phyloP scores from a whole-genome alignment of 2,329 filamentous ascomycete genomes.

The Aspergillus novoparasiticus region DNA sequence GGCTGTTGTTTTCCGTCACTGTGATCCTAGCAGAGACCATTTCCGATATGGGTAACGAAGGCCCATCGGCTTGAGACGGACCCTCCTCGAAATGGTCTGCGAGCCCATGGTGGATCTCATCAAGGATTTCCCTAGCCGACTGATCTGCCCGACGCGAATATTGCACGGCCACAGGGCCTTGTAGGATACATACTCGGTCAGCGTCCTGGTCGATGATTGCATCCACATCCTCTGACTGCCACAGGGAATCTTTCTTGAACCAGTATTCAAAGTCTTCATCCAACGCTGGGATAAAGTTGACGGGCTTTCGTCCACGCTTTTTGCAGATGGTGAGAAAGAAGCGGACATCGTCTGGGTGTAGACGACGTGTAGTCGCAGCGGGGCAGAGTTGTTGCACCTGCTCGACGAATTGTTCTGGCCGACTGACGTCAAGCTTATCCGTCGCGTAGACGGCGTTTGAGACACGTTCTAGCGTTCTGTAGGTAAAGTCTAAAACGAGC shows the following conservation, averaged over 20 bases:
- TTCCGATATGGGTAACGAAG: conserved; percentile 60
- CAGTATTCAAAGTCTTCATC: conserved; percentile 97
- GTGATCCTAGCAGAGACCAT: background rate
- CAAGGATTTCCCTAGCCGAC: conserved; percentile 89
- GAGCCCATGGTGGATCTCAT: conserved; percentile 45
- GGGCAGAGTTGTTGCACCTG: conserved; percentile 71
- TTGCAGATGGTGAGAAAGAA: conserved; percentile 85
- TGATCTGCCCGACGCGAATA: conserved; percentile 81
- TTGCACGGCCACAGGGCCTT: conserved; percentile 86
- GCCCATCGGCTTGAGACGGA: background rate
- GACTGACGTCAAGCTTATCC: background rate
- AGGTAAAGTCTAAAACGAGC: conserved; percentile 88
- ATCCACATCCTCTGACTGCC: conserved; percentile 95
- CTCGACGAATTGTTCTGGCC: background rate
- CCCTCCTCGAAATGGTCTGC: background rate
- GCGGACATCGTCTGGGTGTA: conserved; percentile 95
- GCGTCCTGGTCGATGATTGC: conserved; percentile 93
- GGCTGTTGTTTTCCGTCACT: background rate
- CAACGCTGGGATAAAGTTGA: conserved; percentile 86
- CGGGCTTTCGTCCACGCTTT: conserved; percentile 85
- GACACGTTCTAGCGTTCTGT: conserved; percentile 81
- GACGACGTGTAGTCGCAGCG: conserved; percentile 79
- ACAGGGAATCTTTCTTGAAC: conserved; percentile 99
- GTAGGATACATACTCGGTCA: conserved; percentile 87
- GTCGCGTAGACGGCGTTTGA: conserved; percentile 48